Evolutionary conservation across 768 basidiomycete species (phyloP).

Genomic region (Chalciporus chontae): DNA sequence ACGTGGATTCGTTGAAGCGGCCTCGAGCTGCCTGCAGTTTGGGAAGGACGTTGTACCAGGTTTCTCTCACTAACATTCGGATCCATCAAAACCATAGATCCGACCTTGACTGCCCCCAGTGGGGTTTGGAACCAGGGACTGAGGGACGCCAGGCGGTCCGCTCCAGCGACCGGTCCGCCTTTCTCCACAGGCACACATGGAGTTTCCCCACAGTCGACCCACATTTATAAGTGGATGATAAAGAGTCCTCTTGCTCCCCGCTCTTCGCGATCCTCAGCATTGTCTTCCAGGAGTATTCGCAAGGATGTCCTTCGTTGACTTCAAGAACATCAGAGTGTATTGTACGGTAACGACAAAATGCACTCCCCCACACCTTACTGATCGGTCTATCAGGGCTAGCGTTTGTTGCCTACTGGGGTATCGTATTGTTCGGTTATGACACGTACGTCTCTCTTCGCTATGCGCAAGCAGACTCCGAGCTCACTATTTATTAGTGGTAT

Average conservation of each 20-base stretch:
- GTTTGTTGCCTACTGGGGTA: constrained; percentile 74
- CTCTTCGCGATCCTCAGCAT: neutral
- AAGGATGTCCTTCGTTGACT: constrained; percentile 8
- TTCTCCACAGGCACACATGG: neutral
- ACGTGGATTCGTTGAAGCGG: too few species aligned
- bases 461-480: neutral
- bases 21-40: too few species aligned
- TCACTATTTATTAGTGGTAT: constrained; percentile 44
- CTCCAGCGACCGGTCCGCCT: neutral
- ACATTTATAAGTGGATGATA: neutral
- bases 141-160: too few species aligned
- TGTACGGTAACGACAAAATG: constrained; percentile 37
- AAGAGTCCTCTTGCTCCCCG: neutral
- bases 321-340: constrained; percentile 63
- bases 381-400: constrained; percentile 51
- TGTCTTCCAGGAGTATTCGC: neutral
- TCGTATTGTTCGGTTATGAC: constrained; percentile 81
- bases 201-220: neutral
- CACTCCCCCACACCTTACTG: neutral
- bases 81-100: too few species aligned
- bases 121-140: too few species aligned
- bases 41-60: too few species aligned
- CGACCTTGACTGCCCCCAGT: too few species aligned
- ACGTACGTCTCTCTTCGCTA: constrained; percentile 40
- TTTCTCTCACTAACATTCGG: too few species aligned